Base-by-base conservation (phyloP, 2,329 filamentous ascomycete genomes). In the Curvularia verruculosa region DNA sequence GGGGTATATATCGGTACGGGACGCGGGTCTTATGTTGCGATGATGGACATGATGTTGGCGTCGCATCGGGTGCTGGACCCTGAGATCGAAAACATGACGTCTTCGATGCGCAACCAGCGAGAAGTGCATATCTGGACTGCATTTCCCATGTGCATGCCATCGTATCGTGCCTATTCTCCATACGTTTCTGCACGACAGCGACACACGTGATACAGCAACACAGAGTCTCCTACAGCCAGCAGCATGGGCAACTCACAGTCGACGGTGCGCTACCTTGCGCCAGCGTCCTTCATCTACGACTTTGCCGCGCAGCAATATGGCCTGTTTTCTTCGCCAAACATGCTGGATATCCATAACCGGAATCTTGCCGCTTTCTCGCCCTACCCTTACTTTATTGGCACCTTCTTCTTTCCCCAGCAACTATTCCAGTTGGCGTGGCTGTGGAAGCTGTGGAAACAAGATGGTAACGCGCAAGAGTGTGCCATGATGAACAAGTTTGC, bases 401-500 rank as follows among this genome's bases (percentile, higher is more conserved):
- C 75, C 15, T 87, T 87, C 76, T 87, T 87, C 77, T 84, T 85
- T 69, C 83, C 83, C 0, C 84, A 87, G 68, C 84, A 87, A 67
- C 66, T 86, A 3, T 81, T 86, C 68, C 84, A 87, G 69, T 66
- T 86, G 2, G 79, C 76, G 2, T 87, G 84, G 84, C 72, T 87
- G 5, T 87, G 83, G 73, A 79, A 81, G 58, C 75, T 87, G 2
- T 85, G 80, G 75, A 81, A 78, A 49, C 73, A 82, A 8, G 76
- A 82, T 47, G 71, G 77, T 0, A 79, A 73, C 34, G 70, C 75
- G 39, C 76, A 77, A 44, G 81, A 85, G 31, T 62, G 81, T 1
- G 73, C 78, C 4, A 74, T 78, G 46, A 85, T 87, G 74, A 76
- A 83, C 4, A 79, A 80, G 50, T 87, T 81, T 63, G 82, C 81